These are phyloP conservation scores for Penicillium canescens DNA, from an alignment of 495 filamentous ascomycete genomes.

Conservation along the genomic window DNA sequence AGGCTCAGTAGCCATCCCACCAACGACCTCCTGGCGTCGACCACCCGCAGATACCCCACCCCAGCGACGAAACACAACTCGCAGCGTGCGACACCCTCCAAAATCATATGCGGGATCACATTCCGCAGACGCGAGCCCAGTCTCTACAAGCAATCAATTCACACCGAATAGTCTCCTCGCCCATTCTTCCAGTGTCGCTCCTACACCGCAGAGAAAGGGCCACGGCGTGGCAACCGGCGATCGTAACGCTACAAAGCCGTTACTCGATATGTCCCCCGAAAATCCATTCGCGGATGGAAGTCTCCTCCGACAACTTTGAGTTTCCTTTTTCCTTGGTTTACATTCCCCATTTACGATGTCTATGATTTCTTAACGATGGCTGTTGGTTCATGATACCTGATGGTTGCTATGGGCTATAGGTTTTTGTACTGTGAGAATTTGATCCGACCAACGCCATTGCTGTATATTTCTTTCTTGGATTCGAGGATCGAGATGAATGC, in stretches of 20 bases:
- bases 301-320: conserved; percentile 42
- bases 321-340: background rate
- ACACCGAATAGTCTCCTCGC: conserved; percentile 41
- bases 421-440: no score
- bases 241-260: conserved; percentile 49
- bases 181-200: conserved; percentile 15
- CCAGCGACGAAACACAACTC: conserved; percentile 32
- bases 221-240: conserved; percentile 56
- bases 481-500: no score
- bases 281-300: conserved; percentile 58
- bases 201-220: conserved; percentile 35
- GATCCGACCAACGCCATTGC: no score
- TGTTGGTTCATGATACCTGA: no score
- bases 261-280: conserved; percentile 55
- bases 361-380: background rate
- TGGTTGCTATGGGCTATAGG: no score
- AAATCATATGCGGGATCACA: conserved; percentile 12
- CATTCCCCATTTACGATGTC: background rate
- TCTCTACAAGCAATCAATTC: conserved; percentile 28
- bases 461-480: no score
- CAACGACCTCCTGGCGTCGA: conserved; percentile 54
- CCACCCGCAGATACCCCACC: conserved; percentile 21
- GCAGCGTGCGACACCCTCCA: conserved; percentile 24
- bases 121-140: conserved; percentile 19
- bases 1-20: conserved; percentile 49